Evolutionary conservation across 768 basidiomycete genomes (phyloP).

Genomic region (Boletus tomentosulus): DNA sequence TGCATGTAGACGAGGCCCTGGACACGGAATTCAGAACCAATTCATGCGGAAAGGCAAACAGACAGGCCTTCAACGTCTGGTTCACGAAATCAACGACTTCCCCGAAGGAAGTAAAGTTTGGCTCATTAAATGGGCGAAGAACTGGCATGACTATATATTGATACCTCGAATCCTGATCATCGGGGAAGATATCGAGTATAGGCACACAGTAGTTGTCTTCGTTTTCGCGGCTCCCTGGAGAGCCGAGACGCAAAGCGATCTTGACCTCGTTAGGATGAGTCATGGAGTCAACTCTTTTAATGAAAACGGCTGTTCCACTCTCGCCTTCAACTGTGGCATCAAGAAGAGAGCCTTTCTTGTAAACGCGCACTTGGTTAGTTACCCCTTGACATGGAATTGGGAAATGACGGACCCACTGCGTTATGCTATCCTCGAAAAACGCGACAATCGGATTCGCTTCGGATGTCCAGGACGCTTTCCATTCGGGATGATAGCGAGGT

Average conservation of each 20-base stretch:
- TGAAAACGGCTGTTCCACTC: slow-evolving; percentile 10
- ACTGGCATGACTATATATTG: slow-evolving; percentile 28
- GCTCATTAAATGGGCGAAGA: slow-evolving; percentile 6
- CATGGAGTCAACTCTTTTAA: slow-evolving; percentile 7
- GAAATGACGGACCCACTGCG: slow-evolving; percentile 4
- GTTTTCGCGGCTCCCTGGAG: neutral
- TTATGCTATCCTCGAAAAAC: slow-evolving; percentile 5
- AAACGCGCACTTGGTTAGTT: neutral
- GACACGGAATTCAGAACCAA: neutral
- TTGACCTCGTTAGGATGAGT: slow-evolving; percentile 1
- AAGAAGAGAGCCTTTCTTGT: slow-evolving; percentile 1
- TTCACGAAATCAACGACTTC: no score
- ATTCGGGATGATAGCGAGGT: slow-evolving; percentile 22
- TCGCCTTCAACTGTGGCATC: slow-evolving; percentile 8
- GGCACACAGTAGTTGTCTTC: slow-evolving; percentile 19
- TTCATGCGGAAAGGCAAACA: neutral
- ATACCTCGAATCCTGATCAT: slow-evolving; percentile 10
- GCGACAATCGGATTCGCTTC: neutral
- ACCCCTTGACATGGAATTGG: neutral
- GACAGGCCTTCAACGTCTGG: neutral
- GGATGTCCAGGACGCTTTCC: slow-evolving; percentile 29
- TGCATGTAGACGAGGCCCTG: slow-evolving; percentile 37
- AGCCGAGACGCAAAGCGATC: slow-evolving; percentile 8
- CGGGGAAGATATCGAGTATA: slow-evolving; percentile 14
- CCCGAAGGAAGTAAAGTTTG: no score